Conservation (phyloP, 2,329 filamentous ascomycete genomes). For the Alternaria sp. region DNA sequence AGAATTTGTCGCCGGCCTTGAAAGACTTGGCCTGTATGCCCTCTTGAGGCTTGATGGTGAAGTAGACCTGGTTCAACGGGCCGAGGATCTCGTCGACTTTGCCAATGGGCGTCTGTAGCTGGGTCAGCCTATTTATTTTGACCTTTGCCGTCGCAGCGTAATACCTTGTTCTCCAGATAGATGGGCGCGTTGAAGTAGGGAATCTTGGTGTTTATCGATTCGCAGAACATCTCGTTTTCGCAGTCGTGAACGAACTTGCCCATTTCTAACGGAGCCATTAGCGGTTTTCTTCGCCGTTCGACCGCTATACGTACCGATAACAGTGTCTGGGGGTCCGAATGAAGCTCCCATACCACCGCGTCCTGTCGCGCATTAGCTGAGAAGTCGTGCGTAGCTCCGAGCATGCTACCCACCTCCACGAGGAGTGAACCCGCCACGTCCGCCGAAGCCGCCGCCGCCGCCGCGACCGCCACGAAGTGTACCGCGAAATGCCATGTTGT, state of each 20-base stretch:
- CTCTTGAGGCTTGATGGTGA: slow-evolving; percentile 96
- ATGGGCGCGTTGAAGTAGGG: slow-evolving; percentile 99
- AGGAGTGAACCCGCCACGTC: slow-evolving; percentile 61
- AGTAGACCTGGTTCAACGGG: slow-evolving; percentile 96
- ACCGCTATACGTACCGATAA: slow-evolving; percentile 48
- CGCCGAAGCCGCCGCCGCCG: slow-evolving; percentile 59
- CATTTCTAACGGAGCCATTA: slow-evolving; percentile 72
- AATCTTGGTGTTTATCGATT: slow-evolving; percentile 92
- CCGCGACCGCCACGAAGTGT: slow-evolving; percentile 51
- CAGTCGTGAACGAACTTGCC: slow-evolving; percentile 92
- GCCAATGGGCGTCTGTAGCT: slow-evolving; percentile 76
- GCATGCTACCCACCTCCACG: slow-evolving; percentile 57
- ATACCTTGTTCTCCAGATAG: slow-evolving; percentile 96
- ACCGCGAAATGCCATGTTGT: slow-evolving; percentile 70
- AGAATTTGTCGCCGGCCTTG: slow-evolving; percentile 97
- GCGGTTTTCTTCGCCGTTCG: slow-evolving; percentile 12
- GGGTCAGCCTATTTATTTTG: slow-evolving; percentile 31
- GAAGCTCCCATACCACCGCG: slow-evolving; percentile 50
- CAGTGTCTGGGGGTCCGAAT: slow-evolving; percentile 57
- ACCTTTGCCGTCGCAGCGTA: background rate
- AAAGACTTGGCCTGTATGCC: slow-evolving; percentile 95
- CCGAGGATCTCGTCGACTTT: slow-evolving; percentile 99
- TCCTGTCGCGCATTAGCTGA: slow-evolving; percentile 48
- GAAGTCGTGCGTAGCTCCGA: slow-evolving; percentile 30
- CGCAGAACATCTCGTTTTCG: slow-evolving; percentile 98